Evolutionary conservation across 768 basidiomycete species (phyloP), one percentile per base, ranked within the genome.

Genomic region (Kwoniella europaea): DNA sequence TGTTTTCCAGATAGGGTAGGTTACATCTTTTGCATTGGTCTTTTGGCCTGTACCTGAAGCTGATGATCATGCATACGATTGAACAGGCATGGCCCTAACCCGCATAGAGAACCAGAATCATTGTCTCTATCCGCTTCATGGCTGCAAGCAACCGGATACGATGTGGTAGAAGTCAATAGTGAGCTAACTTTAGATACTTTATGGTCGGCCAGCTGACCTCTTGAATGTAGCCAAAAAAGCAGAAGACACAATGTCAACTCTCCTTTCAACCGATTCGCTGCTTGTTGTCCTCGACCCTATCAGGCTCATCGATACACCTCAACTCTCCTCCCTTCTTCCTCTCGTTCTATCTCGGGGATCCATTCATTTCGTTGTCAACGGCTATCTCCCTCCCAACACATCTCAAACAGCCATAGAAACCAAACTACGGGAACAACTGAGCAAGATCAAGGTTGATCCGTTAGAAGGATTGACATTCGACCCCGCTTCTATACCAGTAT

Each of bases 231-330:
- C 56, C 10, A n/a, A 59, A 3, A 22, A 67, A 24, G 46, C 69
- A 5, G 59, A 74, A 12, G 46, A 65, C 4, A 56, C 65, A 3
- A 46, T 62, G 12, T 56, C 71, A 9, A 46, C 69, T 3, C 71
- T 71, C 29, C 65, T 82, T 0, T 71, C 75, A 0, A 70, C 71
- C 41, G 78, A 79, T 56, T 50, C 74, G 10, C 50, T 65, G 13
- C 46, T 79, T 12, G 16, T 83, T 29, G 72, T 81, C 41, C 58
- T 83, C 35, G 80, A 83, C 67, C 82, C 82, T 2, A 76, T 78
- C 61, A 74, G 76, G 2, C 74, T 82, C 1, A 63, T 76, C 12
- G 43, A 66, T 1, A 71, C 71, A 15, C 71, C 74, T 13, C 35
- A 29, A 52, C 12, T 80, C 18, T 3, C 27, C 3, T 6, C 57